phyloP scores from a whole-genome alignment of 2,329 filamentous ascomycete genomes.

The Phyllosticta citribraziliensis region DNA sequence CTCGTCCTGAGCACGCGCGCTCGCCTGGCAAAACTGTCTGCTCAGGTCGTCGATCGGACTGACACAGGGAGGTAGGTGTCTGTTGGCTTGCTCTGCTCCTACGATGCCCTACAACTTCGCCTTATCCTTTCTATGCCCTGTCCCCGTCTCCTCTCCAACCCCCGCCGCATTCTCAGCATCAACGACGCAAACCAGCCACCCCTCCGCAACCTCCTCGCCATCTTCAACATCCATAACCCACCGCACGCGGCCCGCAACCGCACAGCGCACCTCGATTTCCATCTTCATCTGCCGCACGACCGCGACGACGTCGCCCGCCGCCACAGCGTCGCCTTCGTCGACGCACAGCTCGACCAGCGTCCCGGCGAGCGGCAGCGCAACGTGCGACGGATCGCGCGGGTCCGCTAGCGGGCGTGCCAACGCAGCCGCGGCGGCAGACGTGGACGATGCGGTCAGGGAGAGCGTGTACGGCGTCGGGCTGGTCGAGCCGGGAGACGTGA shows the following conservation, averaged over 20 bases:
- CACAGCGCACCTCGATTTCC: conserved; percentile 52
- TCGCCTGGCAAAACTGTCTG: too few species aligned
- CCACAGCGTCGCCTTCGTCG: conserved; percentile 33
- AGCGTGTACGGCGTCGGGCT: conserved; percentile 35
- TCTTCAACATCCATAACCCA: conserved; percentile 47
- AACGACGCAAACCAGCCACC: conserved; percentile 42
- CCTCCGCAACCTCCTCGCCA: conserved; percentile 47
- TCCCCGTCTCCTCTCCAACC: too few species aligned
- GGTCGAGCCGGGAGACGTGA: conserved; percentile 27
- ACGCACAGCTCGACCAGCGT: conserved; percentile 17
- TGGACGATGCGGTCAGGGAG: conserved; percentile 35
- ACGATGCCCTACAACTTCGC: too few species aligned
- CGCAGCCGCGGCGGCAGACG: conserved; percentile 29
- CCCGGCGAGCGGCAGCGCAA: conserved; percentile 48
- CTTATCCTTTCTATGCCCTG: too few species aligned
- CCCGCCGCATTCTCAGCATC: conserved; percentile 24
- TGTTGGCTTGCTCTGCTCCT: too few species aligned
- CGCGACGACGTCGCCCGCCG: neutral
- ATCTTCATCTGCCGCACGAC: conserved; percentile 53
- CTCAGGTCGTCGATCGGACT: too few species aligned
- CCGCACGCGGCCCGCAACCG: conserved; percentile 36
- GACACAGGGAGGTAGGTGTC: too few species aligned
- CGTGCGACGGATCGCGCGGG: conserved; percentile 39
- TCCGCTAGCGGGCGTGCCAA: conserved; percentile 41
- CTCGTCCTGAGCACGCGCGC: too few species aligned